These are phyloP conservation scores for Cercospora berteroae DNA, from an alignment of 2,329 filamentous ascomycete species.

Conservation along the genomic window DNA sequence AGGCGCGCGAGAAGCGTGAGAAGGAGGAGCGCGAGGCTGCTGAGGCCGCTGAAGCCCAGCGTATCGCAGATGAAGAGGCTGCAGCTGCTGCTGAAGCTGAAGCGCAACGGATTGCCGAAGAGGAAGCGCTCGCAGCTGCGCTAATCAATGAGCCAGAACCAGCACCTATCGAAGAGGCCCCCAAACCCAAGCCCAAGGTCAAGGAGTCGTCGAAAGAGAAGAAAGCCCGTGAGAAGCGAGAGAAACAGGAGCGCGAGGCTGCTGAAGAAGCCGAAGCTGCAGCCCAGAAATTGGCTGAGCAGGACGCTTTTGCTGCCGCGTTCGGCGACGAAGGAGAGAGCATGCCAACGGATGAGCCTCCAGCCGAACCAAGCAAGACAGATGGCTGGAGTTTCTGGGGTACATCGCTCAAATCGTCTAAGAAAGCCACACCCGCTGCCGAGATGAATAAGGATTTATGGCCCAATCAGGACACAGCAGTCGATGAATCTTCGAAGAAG, in stretches of 20 bases:
- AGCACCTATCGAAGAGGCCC: not conserved
- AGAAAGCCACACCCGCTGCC: constrained; percentile 39
- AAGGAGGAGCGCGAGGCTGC: constrained; percentile 42
- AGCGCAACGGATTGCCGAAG: not conserved
- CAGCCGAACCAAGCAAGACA: constrained; percentile 30
- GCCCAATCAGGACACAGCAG: constrained; percentile 45
- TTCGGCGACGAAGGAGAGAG: constrained; percentile 37
- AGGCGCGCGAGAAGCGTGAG: constrained; percentile 44
- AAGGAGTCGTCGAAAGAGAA: not conserved
- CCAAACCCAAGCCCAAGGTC: not conserved
- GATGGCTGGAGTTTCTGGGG: constrained; percentile 47
- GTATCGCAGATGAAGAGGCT: constrained; percentile 30
- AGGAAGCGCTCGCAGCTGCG: not conserved
- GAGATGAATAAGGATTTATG: constrained; percentile 38
- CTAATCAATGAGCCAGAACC: not conserved
- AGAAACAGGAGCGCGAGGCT: not conserved
- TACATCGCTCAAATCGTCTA: constrained; percentile 45
- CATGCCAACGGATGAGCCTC: constrained; percentile 31
- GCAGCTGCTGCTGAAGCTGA: not conserved
- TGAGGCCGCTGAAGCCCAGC: constrained; percentile 37
- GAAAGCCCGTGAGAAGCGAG: not conserved
- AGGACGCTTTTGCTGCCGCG: constrained; percentile 39
- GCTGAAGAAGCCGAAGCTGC: not conserved
- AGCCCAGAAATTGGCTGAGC: constrained; percentile 36
- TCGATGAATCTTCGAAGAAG: constrained; percentile 41